These are phyloP conservation scores for Williopsis jadinii DNA, from an alignment of 1,139 yeast genomes.

Conservation along the genomic window DNA sequence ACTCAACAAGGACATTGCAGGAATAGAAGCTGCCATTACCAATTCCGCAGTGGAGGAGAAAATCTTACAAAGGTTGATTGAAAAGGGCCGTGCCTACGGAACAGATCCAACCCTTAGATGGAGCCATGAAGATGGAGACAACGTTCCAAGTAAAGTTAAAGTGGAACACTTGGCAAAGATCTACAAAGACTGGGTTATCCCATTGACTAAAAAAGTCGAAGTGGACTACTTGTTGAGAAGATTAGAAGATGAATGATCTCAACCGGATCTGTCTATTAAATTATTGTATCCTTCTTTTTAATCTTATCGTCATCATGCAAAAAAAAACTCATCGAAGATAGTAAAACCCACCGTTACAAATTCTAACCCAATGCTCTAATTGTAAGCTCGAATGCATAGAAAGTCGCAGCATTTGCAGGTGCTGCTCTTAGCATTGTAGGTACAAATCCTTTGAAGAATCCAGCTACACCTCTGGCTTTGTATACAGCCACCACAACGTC, in stretches of 20 bases:
- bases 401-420: slow-evolving; percentile 95
- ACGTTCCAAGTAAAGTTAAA: slow-evolving; percentile 68
- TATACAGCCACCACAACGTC: slow-evolving; percentile 52
- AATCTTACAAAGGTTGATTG: slow-evolving; percentile 68
- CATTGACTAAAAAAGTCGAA: slow-evolving; percentile 91
- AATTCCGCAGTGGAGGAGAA: slow-evolving; percentile 80
- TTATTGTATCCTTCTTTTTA: no score
- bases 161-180: slow-evolving; percentile 77
- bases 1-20: slow-evolving; percentile 54
- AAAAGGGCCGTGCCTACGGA: slow-evolving; percentile 82
- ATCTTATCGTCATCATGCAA: no score
- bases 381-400: slow-evolving; percentile 82
- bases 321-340: no score
- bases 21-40: slow-evolving; percentile 77
- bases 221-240: slow-evolving; percentile 83
- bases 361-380: slow-evolving; percentile 50
- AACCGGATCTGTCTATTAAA: not conserved
- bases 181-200: slow-evolving; percentile 84
- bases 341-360: not conserved
- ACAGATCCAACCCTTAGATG: slow-evolving; percentile 76
- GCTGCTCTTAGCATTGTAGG: slow-evolving; percentile 94
- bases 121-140: slow-evolving; percentile 34
- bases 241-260: slow-evolving; percentile 47
- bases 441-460: slow-evolving; percentile 81
- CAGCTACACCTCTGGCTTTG: slow-evolving; percentile 53